phyloP scores from a whole-genome alignment of 2,329 filamentous ascomycete species.

The Epichloe baconii region DNA sequence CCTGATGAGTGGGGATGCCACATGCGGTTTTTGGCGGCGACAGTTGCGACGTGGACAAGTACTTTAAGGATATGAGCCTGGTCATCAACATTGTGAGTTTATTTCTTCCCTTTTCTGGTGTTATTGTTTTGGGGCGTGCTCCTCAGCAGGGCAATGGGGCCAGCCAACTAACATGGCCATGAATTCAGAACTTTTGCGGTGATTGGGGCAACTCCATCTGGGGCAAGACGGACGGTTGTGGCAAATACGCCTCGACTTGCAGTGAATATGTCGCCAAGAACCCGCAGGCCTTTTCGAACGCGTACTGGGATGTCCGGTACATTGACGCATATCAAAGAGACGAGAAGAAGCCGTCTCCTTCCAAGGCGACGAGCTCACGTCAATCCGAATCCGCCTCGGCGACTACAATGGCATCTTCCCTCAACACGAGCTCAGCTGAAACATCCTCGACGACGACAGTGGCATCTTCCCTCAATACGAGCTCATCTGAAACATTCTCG shows the following conservation, averaged over 20 bases:
- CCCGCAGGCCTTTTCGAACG: constrained; percentile 28
- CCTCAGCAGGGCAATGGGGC: no score
- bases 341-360: not conserved
- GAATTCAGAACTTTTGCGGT: constrained; percentile 55
- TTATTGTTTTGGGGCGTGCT: not conserved
- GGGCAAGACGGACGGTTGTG: constrained; percentile 26
- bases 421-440: not conserved
- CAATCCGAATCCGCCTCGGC: not conserved
- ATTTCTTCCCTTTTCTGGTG: not conserved
- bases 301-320: constrained; percentile 41
- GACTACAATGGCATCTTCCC: not conserved
- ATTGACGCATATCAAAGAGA: constrained; percentile 32
- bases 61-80: constrained; percentile 58
- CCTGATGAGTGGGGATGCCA: constrained; percentile 57
- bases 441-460: not conserved
- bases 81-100: constrained; percentile 51
- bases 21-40: constrained; percentile 53
- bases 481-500: not conserved
- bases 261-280: constrained; percentile 32
- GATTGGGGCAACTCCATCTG: constrained; percentile 49
- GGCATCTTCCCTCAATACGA: not conserved
- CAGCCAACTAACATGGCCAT: not conserved
- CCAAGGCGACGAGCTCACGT: not conserved
- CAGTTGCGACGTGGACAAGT: constrained; percentile 49
- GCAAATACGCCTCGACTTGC: constrained; percentile 29